These are phyloP conservation scores for Tricholoma furcatifolium DNA, from an alignment of 768 basidiomycete genomes.

Conservation along the genomic window DNA sequence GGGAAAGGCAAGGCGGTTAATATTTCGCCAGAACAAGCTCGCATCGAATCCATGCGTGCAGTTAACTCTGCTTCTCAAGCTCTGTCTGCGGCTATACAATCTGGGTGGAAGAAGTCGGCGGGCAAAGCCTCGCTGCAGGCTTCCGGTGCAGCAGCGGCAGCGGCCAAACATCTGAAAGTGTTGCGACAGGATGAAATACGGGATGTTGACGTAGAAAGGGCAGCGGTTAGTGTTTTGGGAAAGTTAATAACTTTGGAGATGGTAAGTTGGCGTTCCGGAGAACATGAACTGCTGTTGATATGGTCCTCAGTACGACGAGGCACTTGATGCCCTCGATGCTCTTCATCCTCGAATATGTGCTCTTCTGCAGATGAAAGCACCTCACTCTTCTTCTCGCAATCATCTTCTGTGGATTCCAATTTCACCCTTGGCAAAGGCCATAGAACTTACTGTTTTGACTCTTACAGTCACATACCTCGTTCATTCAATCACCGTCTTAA, in stretches of 20 bases:
- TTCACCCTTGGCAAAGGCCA: slow-evolving; percentile 25
- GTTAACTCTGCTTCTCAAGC: slow-evolving; percentile 64
- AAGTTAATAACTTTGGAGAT: slow-evolving; percentile 69
- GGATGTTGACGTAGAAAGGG: slow-evolving; percentile 69
- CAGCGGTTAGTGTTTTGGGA: slow-evolving; percentile 63
- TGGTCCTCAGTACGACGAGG: slow-evolving; percentile 47
- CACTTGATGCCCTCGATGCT: slow-evolving; percentile 42
- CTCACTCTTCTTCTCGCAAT: slow-evolving; percentile 11
- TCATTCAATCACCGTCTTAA: slow-evolving; percentile 47
- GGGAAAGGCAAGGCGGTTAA: slow-evolving; percentile 28
- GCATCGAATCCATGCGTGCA: slow-evolving; percentile 53
- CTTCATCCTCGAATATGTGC: slow-evolving; percentile 44
- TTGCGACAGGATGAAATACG: slow-evolving; percentile 46
- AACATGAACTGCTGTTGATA: not conserved
- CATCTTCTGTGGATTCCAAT: slow-evolving; percentile 45
- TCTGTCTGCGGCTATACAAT: slow-evolving; percentile 49
- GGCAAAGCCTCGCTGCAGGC: slow-evolving; percentile 28
- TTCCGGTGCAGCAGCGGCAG: slow-evolving; percentile 35
- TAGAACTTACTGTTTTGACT: slow-evolving; percentile 39
- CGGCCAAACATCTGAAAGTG: slow-evolving; percentile 40
- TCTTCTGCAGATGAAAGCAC: slow-evolving; percentile 24
- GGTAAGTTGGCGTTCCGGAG: slow-evolving; percentile 44
- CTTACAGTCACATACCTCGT: slow-evolving; percentile 61
- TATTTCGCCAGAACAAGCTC: slow-evolving; percentile 33
- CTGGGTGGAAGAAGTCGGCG: slow-evolving; percentile 55